Evolutionary conservation across 2,329 filamentous ascomycete species (phyloP), one percentile per base, ranked within the genome.

Genomic region (Zalaria sp.): DNA sequence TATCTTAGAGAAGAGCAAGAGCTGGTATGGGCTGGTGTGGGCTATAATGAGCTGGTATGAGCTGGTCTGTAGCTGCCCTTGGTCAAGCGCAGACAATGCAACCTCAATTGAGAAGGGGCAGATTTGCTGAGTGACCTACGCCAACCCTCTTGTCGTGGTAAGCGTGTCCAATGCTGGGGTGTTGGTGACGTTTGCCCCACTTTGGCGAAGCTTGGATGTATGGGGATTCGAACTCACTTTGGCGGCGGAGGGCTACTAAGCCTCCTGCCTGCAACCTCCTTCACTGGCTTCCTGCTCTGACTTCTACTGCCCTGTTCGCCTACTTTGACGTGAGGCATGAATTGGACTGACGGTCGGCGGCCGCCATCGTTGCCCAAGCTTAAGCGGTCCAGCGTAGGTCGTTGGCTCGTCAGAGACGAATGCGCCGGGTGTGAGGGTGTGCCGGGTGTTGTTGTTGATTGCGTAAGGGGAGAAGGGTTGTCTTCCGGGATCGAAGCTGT

Each of bases 321-420:
- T n/a, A 51, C 51, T 36, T 36, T 43, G 25, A 49, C 45, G 26
- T 52, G 50, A 10, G 57, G 57, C 27, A 60, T 52, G 42, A 62
- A 62, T 39, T 62, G 59, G 4, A 62, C 58, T 28, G 50, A 53
- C 5, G 57, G 57, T 7, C 58, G 47, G n/a, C 55, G 54, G 4
- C 46, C 47, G n/a, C 43, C 37, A 8, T 46, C 45, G 38, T 43
- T 41, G 37, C 44, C 45, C 27, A 37, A 37, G 37, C 48, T 47
- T 34, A 52, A 49, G 37, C 47, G 46, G 25, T 47, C 46, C 31
- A 56, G 49, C 8, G 54, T 58, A 8, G 54, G 55, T 29, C 54
- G 46, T 32, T 11, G 34, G 4, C 11, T 28, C 4, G 25, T 18
- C 37, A 29, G 31, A 26, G 27, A 40, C 29, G 28, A 38, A n/a